Base-by-base conservation (phyloP, 2,329 filamentous ascomycete genomes). In the Passalora sequoiae region DNA sequence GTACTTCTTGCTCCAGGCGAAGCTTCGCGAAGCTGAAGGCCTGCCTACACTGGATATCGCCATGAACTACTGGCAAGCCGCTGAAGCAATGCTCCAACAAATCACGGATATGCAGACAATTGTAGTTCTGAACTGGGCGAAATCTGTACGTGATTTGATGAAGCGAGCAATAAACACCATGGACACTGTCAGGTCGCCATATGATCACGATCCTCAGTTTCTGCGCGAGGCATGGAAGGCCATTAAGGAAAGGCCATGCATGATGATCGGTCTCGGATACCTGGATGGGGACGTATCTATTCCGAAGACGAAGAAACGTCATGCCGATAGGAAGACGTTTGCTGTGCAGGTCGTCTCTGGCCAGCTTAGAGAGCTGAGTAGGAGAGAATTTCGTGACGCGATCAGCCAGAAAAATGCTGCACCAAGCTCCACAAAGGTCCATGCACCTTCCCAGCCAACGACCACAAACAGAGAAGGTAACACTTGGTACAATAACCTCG, bases 171-270 rank as follows among this genome's bases (percentile, higher is more conserved):
- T 49, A n/a, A 30, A 35, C 3, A 29, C 45, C 4, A 15, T 49
- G 25, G 46, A 49, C 4, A 8, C 13, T 4, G 46, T 49, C 9
- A 16, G 38, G 8, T 27, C 20, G 13, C 46, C 46, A 4, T 44
- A 33, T 15, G 46, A 49, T 30, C 38, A 44, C 19, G 41, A 49
- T 29, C 32, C 41, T 6, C 46, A 49, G 42, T 38, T 20, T 15
- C 24, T 49, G 27, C 16, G 46, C 13, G 17, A 32, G 27, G 41
- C 37, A 17, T 49, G 46, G 46, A 44, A 44, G 15, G 29, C 7
- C 10, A 49, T 49, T 41, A 38, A 49, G 33, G 17, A n/a, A n/a
- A 49, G 36, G 28, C 31, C 42, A 28, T 42, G 41, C n/a, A 32
- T 49, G 38, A 41, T 38, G 17, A 38, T 41, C 4, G 41, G 37